Conservation (phyloP, 2,329 filamentous ascomycete species). For the Trichoderma asperellum region DNA sequence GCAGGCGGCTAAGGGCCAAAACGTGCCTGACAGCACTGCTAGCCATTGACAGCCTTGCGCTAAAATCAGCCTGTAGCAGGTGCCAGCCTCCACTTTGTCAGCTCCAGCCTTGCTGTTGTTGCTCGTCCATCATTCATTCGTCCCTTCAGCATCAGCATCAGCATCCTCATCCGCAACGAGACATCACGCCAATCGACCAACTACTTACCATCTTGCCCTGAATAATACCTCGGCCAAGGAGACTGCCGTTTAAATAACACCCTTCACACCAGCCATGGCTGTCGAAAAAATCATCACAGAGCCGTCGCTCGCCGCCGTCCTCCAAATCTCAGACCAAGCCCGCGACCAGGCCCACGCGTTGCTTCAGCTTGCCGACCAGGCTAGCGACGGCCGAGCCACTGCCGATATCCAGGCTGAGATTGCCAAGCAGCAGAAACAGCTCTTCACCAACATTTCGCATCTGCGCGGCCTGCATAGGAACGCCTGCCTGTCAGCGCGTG, state of each 20-base stretch:
- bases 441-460: constrained; percentile 78
- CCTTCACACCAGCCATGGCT: constrained; percentile 38
- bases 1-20: neutral
- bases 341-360: constrained; percentile 72
- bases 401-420: constrained; percentile 60
- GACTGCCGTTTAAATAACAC: neutral
- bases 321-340: constrained; percentile 73
- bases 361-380: constrained; percentile 57
- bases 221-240: neutral
- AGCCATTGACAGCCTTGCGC: constrained; percentile 12
- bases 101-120: constrained; percentile 4
- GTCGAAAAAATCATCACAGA: constrained; percentile 48
- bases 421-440: constrained; percentile 76
- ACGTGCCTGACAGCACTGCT: neutral
- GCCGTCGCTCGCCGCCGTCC: constrained; percentile 64
- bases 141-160: neutral
- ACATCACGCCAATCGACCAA: neutral
- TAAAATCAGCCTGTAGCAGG: neutral
- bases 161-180: neutral
- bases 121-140: neutral
- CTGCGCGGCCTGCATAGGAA: constrained; percentile 82
- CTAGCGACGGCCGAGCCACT: constrained; percentile 48
- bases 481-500: constrained; percentile 77
- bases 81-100: neutral
- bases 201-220: neutral